Base-by-base conservation (phyloP, 495 filamentous ascomycete species). In the Melanomma pulvis-pyrius region DNA sequence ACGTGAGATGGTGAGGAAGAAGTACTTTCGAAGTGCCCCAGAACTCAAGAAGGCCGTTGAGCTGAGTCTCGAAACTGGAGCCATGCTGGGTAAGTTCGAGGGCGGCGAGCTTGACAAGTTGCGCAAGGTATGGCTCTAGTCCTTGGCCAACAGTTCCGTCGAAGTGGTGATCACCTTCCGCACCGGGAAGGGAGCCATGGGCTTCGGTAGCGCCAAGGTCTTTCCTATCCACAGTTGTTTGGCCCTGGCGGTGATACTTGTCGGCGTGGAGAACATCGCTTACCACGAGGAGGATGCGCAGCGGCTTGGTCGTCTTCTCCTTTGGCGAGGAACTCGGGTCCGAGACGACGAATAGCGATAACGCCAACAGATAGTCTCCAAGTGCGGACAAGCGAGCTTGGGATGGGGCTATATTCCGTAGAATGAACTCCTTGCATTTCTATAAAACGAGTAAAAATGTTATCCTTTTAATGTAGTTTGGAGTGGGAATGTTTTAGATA, bases 391-490 rank as follows among this genome's bases (percentile, higher is more conserved):
- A 9, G 26, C 59, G 26, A 6, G 11, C 22, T 15, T 19, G 26
- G 29, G 44, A 52, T 46, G 25, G 13, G 17, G 21, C 59, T 12
- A 50, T 19, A 46, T 61, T 11, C 29, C 30, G 1, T 19, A 61
- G n/a, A n/a, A 61, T 61, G 46, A 44, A 61, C 12, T 51, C n/a
- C 21, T 21, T 51, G 59, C 59, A 61, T 26, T 17, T 52, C 59
- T 61, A 44, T 17, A 44, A 44, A 44, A 61, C 36, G 1, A 39
- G 24, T 56, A 32, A 25, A 26, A 47, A 12, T 7, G 30, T 49
- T 61, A 61, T 24, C 28, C 21, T 4, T 9, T 1, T 2, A 46
- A n/a, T 2, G n/a, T 32, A 9, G 34, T 1, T 28, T 15, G 13
- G 47, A 24, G n/a, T 24, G 8, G 30, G 21, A 15, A 9, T 28